Base-by-base conservation (phyloP, 2,329 filamentous ascomycete genomes). In the Dendrostoma leiphaemia region DNA sequence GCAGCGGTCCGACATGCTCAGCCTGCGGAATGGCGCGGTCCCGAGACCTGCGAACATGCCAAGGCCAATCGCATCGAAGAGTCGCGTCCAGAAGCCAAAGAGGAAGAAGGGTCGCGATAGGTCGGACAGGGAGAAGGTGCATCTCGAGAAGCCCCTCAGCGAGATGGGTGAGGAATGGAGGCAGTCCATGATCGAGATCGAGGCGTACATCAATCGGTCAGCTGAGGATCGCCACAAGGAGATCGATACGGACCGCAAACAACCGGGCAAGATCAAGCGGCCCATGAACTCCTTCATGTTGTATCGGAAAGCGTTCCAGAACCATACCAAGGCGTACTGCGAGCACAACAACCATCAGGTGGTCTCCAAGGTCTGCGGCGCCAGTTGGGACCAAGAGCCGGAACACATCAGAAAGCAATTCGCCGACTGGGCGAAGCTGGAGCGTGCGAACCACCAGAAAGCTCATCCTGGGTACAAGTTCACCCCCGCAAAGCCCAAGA, bases 211-310 rank as follows among this genome's bases (percentile, higher is more conserved):
- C 32, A 84, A 87, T 63, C 82, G 93, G 48, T 76, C 88, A 9
- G 72, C 76, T 2, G 85, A 90, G 53, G 79, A 79, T 6, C 83
- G 93, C 53, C 77, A 76, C 46, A 72, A 76, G 51, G 91, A 96
- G 68, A 84, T 88, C 9, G 80, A 84, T 40, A 81, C 83, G 63
- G 81, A 84, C 54, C 48, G 48, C 28, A 90, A 86, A 63, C 75
- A 84, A 32, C 77, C 76, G 2, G 89, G 89, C 24, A 91, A 92
- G 67, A 82, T 97, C 62, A 91, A 93, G 64, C 82, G 94, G 28
- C 92, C 94, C 3, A 96, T 97, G 88, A 99, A 99, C 70, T 93
- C 90, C 1, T 99, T 97, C 75, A 96, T 99, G 88, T 78, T 99
- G 48, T 99, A 99, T 70, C 88, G 94, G 38, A 96, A 94, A 61